phyloP scores from a whole-genome alignment of 129 eudicot species.

The Silybum marianum region DNA sequence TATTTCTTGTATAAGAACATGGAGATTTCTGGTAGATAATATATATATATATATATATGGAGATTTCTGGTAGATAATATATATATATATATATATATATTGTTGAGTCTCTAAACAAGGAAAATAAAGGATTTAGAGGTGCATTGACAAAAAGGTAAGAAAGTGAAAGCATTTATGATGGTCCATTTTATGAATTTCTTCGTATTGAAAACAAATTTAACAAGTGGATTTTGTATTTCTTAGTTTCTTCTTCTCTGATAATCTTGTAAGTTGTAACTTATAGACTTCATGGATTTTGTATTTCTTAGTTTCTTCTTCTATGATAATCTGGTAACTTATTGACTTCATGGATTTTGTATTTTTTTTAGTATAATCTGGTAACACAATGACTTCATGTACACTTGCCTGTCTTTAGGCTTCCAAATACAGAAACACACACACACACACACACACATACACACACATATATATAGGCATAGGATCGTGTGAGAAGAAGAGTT shows the following conservation, averaged over 20 bases:
- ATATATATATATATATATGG: not conserved
- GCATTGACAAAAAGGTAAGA: not conserved
- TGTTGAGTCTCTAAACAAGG: not conserved
- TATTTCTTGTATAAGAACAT: conserved; percentile 11
- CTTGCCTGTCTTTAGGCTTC: not conserved
- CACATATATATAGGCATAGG: not conserved
- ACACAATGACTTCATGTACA: too few species aligned
- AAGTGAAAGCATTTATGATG: not conserved
- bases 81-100: not conserved
- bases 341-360: not conserved
- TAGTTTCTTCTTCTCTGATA: not conserved
- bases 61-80: not conserved
- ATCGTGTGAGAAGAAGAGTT: not conserved
- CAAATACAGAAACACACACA: not conserved
- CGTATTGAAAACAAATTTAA: not conserved
- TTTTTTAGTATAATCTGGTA: too few species aligned
- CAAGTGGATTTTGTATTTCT: not conserved
- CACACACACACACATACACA: too few species aligned
- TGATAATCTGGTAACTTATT: too few species aligned
- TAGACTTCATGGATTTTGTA: not conserved
- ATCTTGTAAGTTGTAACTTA: not conserved
- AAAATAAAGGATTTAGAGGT: not conserved
- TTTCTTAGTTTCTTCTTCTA: too few species aligned
- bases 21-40: conserved; percentile 4
- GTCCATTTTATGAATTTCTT: not conserved